Conservation (phyloP, 352 stramenopile genomes). For the Phytophthora tubulina region DNA sequence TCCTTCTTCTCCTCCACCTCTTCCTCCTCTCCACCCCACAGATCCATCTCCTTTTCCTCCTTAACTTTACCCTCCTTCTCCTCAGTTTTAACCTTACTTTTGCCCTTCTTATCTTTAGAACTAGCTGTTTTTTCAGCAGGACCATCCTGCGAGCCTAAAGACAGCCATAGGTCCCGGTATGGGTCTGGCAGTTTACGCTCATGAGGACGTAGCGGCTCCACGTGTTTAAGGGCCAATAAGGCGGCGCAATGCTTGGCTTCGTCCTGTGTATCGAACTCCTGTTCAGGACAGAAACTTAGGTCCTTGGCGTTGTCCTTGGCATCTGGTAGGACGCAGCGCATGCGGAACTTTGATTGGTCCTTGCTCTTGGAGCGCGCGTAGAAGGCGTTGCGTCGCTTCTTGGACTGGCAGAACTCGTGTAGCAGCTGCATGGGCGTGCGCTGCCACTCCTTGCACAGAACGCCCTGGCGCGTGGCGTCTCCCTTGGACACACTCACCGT, state of each 20-base stretch:
- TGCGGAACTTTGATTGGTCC: constrained; percentile 43
- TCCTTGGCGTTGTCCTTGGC: constrained; percentile 95
- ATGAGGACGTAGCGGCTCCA: constrained; percentile 93
- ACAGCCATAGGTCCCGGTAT: too few relatives aligned
- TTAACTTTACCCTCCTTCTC: constrained; percentile 23
- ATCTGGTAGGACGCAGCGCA: constrained; percentile 93
- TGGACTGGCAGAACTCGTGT: constrained; percentile 93
- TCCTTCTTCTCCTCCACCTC: constrained; percentile 29
- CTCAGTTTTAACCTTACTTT: constrained; percentile 14
- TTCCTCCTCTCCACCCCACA: constrained; percentile 39
- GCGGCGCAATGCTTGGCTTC: constrained; percentile 94
- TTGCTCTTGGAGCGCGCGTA: constrained; percentile 66
- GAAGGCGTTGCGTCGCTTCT: constrained; percentile 88
- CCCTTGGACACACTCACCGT: constrained; percentile 87
- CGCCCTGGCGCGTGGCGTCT: constrained; percentile 84
- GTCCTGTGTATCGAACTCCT: constrained; percentile 81
- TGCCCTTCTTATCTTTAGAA: too few relatives aligned
- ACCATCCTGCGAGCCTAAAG: too few relatives aligned
- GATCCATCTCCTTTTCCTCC: constrained; percentile 43
- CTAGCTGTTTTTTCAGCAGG: too few relatives aligned
- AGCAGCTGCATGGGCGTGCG: constrained; percentile 95
- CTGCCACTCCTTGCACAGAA: constrained; percentile 95
- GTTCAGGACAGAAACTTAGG: constrained; percentile 91
- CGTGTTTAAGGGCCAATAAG: constrained; percentile 94
- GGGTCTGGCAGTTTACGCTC: too few relatives aligned